Percentiles rank a stretch among this genome's conserved stretches.
These are phyloP conservation scores for Acanthamoeba healyi DNA, from an alignment of 208 protist genomes.

Conservation along the genomic window DNA sequence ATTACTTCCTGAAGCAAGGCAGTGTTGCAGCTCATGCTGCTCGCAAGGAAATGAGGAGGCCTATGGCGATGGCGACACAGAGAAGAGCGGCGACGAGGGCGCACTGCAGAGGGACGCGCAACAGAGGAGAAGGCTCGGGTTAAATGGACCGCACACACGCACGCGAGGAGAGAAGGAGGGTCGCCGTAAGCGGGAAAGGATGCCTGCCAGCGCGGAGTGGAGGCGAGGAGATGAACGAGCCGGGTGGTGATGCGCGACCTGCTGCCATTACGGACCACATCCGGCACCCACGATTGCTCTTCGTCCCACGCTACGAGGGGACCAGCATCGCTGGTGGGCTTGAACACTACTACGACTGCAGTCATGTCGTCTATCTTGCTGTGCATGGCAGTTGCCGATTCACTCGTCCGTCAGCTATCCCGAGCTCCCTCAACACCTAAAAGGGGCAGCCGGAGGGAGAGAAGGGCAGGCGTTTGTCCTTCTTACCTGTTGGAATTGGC, in stretches of 20 bases:
- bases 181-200: neutral
- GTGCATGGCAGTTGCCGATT: neutral
- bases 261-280: neutral
- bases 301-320: neutral
- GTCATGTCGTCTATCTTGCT: slow-evolving; percentile 50
- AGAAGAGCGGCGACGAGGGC: neutral
- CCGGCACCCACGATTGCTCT: neutral
- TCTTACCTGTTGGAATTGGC: neutral
- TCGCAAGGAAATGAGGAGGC: neutral
- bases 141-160: no score
- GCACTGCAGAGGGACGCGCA: neutral
- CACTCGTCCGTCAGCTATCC: neutral
- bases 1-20: neutral
- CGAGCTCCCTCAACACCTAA: no score
- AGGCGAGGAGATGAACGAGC: neutral
- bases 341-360: neutral
- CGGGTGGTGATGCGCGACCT: slow-evolving; percentile 9
- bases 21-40: neutral
- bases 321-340: neutral
- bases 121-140: neutral
- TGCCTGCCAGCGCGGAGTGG: slow-evolving; percentile 34
- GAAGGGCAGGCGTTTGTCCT: no score
- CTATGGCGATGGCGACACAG: neutral
- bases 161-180: neutral
- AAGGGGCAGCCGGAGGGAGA: no score